phyloP scores from a whole-genome alignment of 2,329 filamentous ascomycete species.

The Fusarium hainanense region DNA sequence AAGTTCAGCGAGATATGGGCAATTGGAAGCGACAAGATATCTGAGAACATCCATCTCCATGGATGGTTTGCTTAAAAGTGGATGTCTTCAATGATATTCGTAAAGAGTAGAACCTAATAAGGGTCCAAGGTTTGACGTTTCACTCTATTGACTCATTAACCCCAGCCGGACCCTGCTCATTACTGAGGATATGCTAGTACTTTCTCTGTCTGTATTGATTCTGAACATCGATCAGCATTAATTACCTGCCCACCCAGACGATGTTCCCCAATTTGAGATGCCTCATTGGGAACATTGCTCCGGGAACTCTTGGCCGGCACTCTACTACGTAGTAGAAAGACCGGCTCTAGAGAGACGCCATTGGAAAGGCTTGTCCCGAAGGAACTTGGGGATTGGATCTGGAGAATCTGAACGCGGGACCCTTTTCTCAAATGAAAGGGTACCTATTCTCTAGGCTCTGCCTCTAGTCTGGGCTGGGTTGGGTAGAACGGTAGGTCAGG shows the following conservation, averaged over 20 bases:
- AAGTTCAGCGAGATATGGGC: constrained; percentile 12
- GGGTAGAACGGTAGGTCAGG: constrained; percentile 16
- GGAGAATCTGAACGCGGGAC: constrained; percentile 18
- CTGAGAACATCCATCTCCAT: neutral
- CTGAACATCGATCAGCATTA: neutral
- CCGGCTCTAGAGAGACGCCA: neutral
- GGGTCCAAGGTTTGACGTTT: constrained; percentile 19
- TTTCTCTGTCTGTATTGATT: neutral
- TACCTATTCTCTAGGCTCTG: neutral
- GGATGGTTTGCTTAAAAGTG: constrained; percentile 12
- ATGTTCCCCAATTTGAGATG: constrained; percentile 20
- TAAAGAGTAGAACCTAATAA: neutral
- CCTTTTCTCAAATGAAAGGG: constrained; percentile 4
- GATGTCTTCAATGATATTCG: constrained; percentile 1
- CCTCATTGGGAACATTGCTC: constrained; percentile 36
- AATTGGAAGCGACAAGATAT: constrained; percentile 22
- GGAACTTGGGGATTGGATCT: constrained; percentile 35
- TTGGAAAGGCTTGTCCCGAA: constrained; percentile 36
- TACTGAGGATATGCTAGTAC: constrained; percentile 9
- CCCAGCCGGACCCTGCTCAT: neutral
- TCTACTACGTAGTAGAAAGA: neutral
- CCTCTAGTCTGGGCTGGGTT: neutral
- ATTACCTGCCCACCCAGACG: neutral
- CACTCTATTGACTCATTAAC: constrained; percentile 6
- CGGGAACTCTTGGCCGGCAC: constrained; percentile 14